Percentiles rank a stretch among this genome's conserved stretches.
phyloP scores from a whole-genome alignment of 2,329 filamentous ascomycete genomes.

The Apiospora koreana region DNA sequence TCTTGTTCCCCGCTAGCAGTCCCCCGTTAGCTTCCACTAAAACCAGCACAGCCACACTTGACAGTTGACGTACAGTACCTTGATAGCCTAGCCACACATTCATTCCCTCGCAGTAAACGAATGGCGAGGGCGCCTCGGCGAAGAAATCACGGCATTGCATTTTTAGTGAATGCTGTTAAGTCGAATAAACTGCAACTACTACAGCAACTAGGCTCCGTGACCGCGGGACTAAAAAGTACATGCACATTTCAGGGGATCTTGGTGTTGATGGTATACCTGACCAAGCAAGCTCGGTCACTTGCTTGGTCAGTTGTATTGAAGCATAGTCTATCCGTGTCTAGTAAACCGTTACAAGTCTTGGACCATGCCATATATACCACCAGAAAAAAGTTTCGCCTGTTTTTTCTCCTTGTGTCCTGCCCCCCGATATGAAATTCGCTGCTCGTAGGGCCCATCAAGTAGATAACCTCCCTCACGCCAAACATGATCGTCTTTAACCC shows the following conservation, averaged over 20 bases:
- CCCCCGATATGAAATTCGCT: background rate
- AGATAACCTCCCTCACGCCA: background rate
- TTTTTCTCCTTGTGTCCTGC: slow-evolving; percentile 12
- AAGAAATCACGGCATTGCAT: too few species aligned
- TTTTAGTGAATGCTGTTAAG: too few species aligned
- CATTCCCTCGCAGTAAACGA: too few species aligned
- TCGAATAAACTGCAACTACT: too few species aligned
- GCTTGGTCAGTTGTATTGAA: slow-evolving; percentile 8
- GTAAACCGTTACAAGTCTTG: slow-evolving; percentile 1
- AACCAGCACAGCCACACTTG: background rate
- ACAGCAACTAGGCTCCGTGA: background rate
- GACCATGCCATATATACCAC: slow-evolving; percentile 15
- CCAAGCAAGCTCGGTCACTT: slow-evolving; percentile 4
- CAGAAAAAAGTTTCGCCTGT: slow-evolving; percentile 14
- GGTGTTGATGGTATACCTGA: slow-evolving; percentile 2
- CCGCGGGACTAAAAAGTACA: background rate
- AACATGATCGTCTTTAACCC: slow-evolving; percentile 6
- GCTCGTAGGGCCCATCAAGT: background rate
- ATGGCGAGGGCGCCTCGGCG: too few species aligned
- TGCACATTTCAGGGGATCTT: background rate
- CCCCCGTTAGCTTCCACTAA: background rate
- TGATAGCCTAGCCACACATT: too few species aligned
- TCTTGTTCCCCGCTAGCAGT: background rate
- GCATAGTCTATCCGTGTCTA: slow-evolving; percentile 4
- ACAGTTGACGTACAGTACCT: too few species aligned